Evolutionary conservation across 352 stramenopile genomes (phyloP).

Genomic region (Pythium apleroticum): DNA sequence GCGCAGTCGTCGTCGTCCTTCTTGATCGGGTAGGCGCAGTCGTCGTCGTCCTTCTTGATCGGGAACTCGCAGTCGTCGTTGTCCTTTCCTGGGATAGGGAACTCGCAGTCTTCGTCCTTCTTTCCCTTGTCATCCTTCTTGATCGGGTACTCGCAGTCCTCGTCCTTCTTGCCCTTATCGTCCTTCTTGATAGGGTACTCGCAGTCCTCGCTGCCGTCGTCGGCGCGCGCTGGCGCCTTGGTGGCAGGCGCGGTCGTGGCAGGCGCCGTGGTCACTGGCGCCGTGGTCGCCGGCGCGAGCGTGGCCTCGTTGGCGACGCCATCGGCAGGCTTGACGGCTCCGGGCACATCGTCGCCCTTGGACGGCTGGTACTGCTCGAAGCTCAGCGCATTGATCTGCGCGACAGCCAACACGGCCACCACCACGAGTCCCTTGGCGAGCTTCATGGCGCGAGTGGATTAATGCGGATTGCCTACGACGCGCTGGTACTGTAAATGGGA

Average conservation of each 20-base stretch:
- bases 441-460: slow-evolving; percentile 30
- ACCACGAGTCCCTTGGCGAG: slow-evolving; percentile 50
- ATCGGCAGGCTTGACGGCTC: slow-evolving; percentile 13
- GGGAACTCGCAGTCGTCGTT: slow-evolving; percentile 21
- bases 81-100: slow-evolving; percentile 22
- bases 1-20: slow-evolving; percentile 21
- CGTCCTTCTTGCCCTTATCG: slow-evolving; percentile 19
- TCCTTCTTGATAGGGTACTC: slow-evolving; percentile 29
- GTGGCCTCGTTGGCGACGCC: slow-evolving; percentile 25
- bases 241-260: slow-evolving; percentile 5
- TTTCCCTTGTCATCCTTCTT: slow-evolving; percentile 15
- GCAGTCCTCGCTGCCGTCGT: slow-evolving; percentile 25
- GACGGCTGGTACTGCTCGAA: slow-evolving; percentile 34
- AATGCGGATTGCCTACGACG: slow-evolving; percentile 2
- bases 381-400: slow-evolving; percentile 54
- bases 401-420: slow-evolving; percentile 49
- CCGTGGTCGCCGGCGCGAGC: slow-evolving; percentile 11
- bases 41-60: slow-evolving; percentile 23
- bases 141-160: slow-evolving; percentile 30
- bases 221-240: slow-evolving; percentile 7
- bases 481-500: slow-evolving; percentile 9
- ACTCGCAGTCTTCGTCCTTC: slow-evolving; percentile 30
- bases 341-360: slow-evolving; percentile 4
- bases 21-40: slow-evolving; percentile 27
- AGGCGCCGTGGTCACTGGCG: slow-evolving; percentile 18